phyloP scores from a whole-genome alignment of 768 basidiomycete genomes.

The Suillus americanus region DNA sequence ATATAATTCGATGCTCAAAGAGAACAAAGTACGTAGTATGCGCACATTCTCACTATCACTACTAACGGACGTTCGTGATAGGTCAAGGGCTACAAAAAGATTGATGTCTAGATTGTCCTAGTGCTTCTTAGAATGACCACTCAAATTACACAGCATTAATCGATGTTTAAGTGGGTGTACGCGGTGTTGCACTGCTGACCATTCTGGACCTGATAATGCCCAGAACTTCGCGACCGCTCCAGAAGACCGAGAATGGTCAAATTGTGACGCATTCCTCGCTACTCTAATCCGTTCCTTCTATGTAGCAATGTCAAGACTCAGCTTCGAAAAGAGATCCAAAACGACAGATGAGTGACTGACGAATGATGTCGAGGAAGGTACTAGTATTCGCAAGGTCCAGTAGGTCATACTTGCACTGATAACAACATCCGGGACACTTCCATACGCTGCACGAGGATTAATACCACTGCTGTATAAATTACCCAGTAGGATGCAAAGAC shows the following conservation, averaged over 20 bases:
- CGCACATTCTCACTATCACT: not conserved
- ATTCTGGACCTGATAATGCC: not conserved
- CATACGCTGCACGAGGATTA: not conserved
- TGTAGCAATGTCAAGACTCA: not conserved
- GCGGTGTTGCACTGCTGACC: not conserved
- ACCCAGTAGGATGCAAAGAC: constrained; percentile 1
- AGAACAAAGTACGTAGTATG: constrained; percentile 67
- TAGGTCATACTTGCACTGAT: not conserved
- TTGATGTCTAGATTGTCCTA: constrained; percentile 46
- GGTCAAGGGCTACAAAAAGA: constrained; percentile 85
- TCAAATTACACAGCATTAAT: not conserved
- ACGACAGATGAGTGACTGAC: not conserved
- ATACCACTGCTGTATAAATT: constrained; percentile 11
- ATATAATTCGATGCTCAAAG: constrained; percentile 75
- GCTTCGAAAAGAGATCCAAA: not conserved
- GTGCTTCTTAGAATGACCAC: constrained; percentile 1
- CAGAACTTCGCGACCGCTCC: not conserved
- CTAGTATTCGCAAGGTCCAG: not conserved
- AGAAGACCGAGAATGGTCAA: not conserved
- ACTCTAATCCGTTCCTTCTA: not conserved
- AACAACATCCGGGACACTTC: not conserved
- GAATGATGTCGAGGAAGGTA: not conserved
- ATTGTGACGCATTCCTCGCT: not conserved
- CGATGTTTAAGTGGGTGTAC: not conserved
- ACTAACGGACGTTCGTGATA: constrained; percentile 28